A percentile compares a stretch with the other conserved stretches of the same genome.
These are phyloP conservation scores for Xylariaceae sp. DNA, from an alignment of 2,329 filamentous ascomycete species.

Conservation along the genomic window DNA sequence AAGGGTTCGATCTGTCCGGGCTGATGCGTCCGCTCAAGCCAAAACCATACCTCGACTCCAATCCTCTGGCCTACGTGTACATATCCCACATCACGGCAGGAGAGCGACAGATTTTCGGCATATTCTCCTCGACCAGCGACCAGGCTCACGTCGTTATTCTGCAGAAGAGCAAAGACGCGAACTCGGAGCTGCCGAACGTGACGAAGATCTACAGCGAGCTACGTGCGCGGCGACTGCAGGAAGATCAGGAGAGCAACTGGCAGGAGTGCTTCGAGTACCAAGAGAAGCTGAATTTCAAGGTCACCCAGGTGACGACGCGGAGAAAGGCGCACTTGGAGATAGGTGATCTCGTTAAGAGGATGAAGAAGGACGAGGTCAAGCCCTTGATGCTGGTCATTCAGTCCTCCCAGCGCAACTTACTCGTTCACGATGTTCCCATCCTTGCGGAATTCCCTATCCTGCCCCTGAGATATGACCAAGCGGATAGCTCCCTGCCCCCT, in stretches of 20 bases:
- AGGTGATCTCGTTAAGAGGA: constrained; percentile 81
- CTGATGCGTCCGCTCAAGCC: constrained; percentile 63
- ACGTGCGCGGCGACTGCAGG: constrained; percentile 58
- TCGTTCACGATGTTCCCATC: constrained; percentile 79
- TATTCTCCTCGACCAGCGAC: constrained; percentile 78
- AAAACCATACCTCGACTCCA: constrained; percentile 66
- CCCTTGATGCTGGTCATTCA: constrained; percentile 85
- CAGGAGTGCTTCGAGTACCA: constrained; percentile 83
- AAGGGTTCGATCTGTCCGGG: constrained; percentile 81
- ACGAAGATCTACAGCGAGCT: constrained; percentile 81
- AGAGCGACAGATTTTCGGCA: constrained; percentile 85
- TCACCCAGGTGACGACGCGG: constrained; percentile 79
- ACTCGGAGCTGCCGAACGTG: constrained; percentile 81
- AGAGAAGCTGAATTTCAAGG: constrained; percentile 78
- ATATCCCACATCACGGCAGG: constrained; percentile 88
- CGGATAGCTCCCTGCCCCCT: constrained; percentile 82
- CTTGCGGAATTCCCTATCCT: constrained; percentile 81
- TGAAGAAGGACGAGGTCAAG: constrained; percentile 75
- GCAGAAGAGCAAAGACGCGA: constrained; percentile 70
- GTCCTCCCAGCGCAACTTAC: constrained; percentile 73
- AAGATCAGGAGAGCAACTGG: constrained; percentile 64
- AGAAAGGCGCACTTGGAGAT: constrained; percentile 86
- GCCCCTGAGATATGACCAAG: constrained; percentile 71
- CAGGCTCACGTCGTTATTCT: constrained; percentile 86
- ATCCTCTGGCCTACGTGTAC: constrained; percentile 77